phyloP scores from a whole-genome alignment of 805 yeast genomes.

The Candida suzukii region DNA sequence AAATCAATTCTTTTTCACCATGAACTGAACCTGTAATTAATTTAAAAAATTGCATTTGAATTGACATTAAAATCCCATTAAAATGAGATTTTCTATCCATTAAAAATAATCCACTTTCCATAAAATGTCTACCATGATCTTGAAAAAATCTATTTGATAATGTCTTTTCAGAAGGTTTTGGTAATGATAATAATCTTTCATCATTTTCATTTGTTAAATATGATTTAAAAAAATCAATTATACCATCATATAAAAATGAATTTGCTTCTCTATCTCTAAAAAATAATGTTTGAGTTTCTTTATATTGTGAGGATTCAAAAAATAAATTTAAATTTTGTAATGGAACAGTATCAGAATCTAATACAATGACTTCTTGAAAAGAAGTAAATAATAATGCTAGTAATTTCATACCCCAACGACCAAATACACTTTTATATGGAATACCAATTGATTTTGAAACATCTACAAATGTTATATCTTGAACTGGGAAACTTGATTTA shows the following conservation, averaged over 20 bases:
- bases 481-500: slow-evolving; percentile 17
- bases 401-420: slow-evolving; percentile 36
- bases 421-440: slow-evolving; percentile 18
- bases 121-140: slow-evolving; percentile 33
- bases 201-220: slow-evolving; percentile 41
- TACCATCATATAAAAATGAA: slow-evolving; percentile 31
- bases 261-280: slow-evolving; percentile 43
- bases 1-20: slow-evolving; percentile 76
- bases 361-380: slow-evolving; percentile 45
- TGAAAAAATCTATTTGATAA: slow-evolving; percentile 35
- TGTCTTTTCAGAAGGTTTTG: slow-evolving; percentile 28
- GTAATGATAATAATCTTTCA: slow-evolving; percentile 27
- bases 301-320: slow-evolving; percentile 29
- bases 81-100: slow-evolving; percentile 44
- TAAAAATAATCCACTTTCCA: slow-evolving; percentile 43
- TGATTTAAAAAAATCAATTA: slow-evolving; percentile 35
- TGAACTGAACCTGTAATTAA: slow-evolving; percentile 46
- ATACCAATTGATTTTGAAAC: slow-evolving; percentile 20
- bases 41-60: slow-evolving; percentile 33
- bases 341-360: slow-evolving; percentile 47
- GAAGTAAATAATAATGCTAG: slow-evolving; percentile 52
- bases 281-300: slow-evolving; percentile 33
- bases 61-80: slow-evolving; percentile 38
- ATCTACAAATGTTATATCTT: slow-evolving; percentile 27
- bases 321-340: slow-evolving; percentile 30